Base-by-base conservation (phyloP, 257 asterid genomes). In the Nicotiana undulata region DNA sequence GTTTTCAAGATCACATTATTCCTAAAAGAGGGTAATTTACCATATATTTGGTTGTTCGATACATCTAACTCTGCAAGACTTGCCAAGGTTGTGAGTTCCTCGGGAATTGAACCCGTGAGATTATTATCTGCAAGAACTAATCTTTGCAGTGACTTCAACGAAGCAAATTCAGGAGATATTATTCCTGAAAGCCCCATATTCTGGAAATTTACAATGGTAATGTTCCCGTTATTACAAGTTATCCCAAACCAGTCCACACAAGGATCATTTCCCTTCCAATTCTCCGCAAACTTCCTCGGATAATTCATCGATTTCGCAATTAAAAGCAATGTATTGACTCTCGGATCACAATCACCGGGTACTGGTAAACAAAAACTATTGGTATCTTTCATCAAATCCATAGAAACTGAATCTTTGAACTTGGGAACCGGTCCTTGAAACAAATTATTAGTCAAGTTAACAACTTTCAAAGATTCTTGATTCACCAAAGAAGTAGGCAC, bases 381-480 rank as follows among this genome's bases (percentile, higher is more conserved):
- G 0, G 92, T 88, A 82, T 80, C 89, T 63, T 80, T 66, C 0
- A 72, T 34, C 89, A 92, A 86, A 81, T 95, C 98, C 28, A 92
- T 92, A 4, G 84, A 76, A 78, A 95, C 97, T 1, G 91, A 75
- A 1, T 55, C 86, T 67, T 85, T 88, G 78, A 95, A 95, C 92
- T 84, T 79, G 0, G 97, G 99, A 87, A 87, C 82, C 61, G 99
- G 95, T n/a, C 99, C 99, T 88, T 95, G 99, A 17, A 95, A 84
- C 82, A 93, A 81, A 85, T 95, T 95, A 67, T 95, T 95, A 0
- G 98, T 93, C 90, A 95, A 87, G 83, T 93, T 95, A 85, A 93
- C 93, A 61, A 82, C 87, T 81, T 88, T 91, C 61, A 95, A 84
- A 8, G 93, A 91, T 59, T 89, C 90, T 28, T 93, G 97, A 85